A percentile compares a stretch with the other conserved stretches of the same genome.
Conservation (phyloP, 202 grass and related monocot genomes). For the Elaeis oleifera region DNA sequence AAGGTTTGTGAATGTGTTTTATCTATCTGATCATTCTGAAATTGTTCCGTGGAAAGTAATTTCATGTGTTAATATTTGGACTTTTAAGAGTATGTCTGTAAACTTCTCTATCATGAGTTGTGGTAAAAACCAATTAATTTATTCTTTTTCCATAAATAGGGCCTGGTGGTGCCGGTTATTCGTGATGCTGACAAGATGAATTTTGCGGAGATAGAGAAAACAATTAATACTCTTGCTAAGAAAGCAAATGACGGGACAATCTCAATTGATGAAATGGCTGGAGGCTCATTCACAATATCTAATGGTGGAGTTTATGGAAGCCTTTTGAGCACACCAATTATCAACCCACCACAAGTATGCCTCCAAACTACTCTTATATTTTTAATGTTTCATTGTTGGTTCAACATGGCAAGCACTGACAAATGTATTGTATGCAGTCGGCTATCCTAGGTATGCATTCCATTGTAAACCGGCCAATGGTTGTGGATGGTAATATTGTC, state of each 20-base stretch:
- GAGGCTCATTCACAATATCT: constrained; percentile 94
- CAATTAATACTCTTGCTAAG: constrained; percentile 73
- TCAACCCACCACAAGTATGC: constrained; percentile 84
- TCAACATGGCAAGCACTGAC: no score
- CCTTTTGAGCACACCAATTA: constrained; percentile 90
- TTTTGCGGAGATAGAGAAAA: constrained; percentile 92
- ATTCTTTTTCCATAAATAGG: constrained; percentile 30
- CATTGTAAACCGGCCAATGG: constrained; percentile 9
- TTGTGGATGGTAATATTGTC: constrained; percentile 14
- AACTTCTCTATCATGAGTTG: no score
- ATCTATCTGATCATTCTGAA: no score
- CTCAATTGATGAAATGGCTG: constrained; percentile 97
- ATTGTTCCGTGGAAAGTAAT: no score
- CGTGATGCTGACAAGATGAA: constrained; percentile 80
- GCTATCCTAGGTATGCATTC: constrained; percentile 16
- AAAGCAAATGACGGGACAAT: constrained; percentile 83
- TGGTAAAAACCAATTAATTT: background rate
- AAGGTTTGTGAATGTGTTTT: constrained; percentile 37
- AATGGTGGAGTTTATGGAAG: constrained; percentile 97
- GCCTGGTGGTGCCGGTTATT: constrained; percentile 86
- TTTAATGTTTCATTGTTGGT: no score
- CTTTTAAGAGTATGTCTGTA: no score
- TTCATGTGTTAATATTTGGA: no score
- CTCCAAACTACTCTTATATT: no score
- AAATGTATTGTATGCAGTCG: background rate